These are phyloP conservation scores for Trifolium pratense DNA, from an alignment of 306 rosid genomes.

Conservation along the genomic window DNA sequence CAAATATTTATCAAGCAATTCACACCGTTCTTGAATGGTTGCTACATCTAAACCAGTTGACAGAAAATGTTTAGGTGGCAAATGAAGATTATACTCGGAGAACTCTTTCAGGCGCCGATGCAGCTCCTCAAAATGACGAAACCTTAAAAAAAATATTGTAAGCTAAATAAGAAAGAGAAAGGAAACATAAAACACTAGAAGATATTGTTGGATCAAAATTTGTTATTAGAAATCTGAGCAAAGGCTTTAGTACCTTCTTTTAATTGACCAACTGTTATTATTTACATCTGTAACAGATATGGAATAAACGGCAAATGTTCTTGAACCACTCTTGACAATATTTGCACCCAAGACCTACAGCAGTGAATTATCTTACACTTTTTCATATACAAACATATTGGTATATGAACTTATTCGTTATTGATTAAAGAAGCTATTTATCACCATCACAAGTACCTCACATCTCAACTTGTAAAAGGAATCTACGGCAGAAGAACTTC, in stretches of 20 bases:
- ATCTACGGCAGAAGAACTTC: conserved; percentile 64
- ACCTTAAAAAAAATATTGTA: conserved; percentile 54
- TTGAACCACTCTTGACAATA: conserved; percentile 94
- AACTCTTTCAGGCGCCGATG: conserved; percentile 93
- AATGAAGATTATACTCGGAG: conserved; percentile 86
- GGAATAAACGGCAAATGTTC: conserved; percentile 95
- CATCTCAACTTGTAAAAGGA: conserved; percentile 92
- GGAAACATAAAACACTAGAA: conserved; percentile 13
- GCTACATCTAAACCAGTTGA: conserved; percentile 90
- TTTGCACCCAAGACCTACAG: conserved; percentile 96
- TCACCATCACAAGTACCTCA: conserved; percentile 68
- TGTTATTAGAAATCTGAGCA: conserved; percentile 34
- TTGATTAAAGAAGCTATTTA: conserved; percentile 29
- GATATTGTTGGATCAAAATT: conserved; percentile 24
- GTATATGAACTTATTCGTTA: conserved; percentile 26
- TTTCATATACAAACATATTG: conserved; percentile 39
- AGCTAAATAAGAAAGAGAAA: conserved; percentile 20
- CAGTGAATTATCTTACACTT: conserved; percentile 43
- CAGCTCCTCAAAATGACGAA: conserved; percentile 99
- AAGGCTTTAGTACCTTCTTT: conserved; percentile 76
- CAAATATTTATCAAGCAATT: conserved; percentile 75
- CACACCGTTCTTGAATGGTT: conserved; percentile 89
- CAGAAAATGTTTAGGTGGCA: conserved; percentile 98
- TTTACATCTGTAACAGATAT: conserved; percentile 85
- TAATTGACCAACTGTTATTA: conserved; percentile 94